Base-by-base conservation (phyloP, 768 basidiomycete species). In the Boletus eberwhitei region DNA sequence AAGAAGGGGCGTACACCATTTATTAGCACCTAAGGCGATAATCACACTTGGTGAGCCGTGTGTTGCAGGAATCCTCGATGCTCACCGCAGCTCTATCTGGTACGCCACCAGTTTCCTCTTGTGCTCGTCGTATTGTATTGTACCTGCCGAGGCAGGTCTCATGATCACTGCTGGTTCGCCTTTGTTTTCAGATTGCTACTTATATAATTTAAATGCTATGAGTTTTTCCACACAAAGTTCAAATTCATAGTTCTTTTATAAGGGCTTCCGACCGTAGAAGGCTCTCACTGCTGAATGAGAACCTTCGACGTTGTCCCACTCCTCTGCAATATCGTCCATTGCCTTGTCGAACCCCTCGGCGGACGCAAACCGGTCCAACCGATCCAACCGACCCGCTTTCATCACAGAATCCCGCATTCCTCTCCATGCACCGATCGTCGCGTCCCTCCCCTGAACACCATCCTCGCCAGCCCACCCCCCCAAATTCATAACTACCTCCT, bases 391-490 rank as follows among this genome's bases (percentile, higher is more conserved):
- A 0, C 58, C 66, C 1, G 38, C 48, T 29, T 43, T 69, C 54
- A 68, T 53, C n/a, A 65, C 46, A 0, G 61, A 26, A 42, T 57
- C 62, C 26, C 60, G 63, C 51, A 66, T 55, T 2, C 68, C 70
- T n/a, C 49, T 54, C 58, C 61, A 66, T 1, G 63, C 62, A 7
- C 59, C 59, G 0, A 64, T 59, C 17, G 41, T 50, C 32, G 42
- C 14, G 8, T 69, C 40, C 19, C 59, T 57, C 3, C 38, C 67
- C 22, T 60, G 46, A 9, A 64, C 8, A 0, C 66, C 67, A 17
- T 64, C 55, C 48, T 62, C 45, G 1, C 66, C 63, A 5, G 62
- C 70, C 66, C 66, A 64, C 36, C 53, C 62, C 0, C 70, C 66
- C 42, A 68, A 8, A 0, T 62, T 56, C 49, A 67, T 58, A 3